Conservation (phyloP, 2,329 filamentous ascomycete genomes). For the Alternaria solani region DNA sequence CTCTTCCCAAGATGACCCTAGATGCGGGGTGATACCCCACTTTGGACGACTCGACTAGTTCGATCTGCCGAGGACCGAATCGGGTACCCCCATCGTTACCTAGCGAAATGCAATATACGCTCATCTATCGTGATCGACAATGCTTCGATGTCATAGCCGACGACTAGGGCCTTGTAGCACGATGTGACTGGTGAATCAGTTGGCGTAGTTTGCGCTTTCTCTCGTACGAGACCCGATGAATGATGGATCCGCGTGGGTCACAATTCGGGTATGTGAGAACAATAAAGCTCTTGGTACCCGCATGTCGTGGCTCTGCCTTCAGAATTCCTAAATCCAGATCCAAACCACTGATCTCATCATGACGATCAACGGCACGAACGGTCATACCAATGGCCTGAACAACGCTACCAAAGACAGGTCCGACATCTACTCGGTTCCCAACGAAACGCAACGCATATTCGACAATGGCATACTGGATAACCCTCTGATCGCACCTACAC, state of each 20-base stretch:
- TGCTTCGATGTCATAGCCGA: background rate
- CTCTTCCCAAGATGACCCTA: background rate
- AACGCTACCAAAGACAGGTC: constrained; percentile 20
- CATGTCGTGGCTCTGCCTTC: background rate
- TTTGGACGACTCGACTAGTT: constrained; percentile 28
- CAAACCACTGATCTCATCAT: background rate
- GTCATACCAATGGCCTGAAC: constrained; percentile 1
- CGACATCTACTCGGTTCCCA: constrained; percentile 38
- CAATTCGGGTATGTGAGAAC: background rate
- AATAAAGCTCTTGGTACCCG: background rate
- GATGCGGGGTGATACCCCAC: constrained; percentile 5
- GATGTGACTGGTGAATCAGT: background rate
- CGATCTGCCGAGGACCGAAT: constrained; percentile 34
- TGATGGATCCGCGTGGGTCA: background rate
- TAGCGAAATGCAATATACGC: background rate
- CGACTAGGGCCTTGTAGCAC: background rate
- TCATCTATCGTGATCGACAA: constrained; percentile 4
- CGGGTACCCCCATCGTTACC: background rate
- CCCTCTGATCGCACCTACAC: constrained; percentile 48
- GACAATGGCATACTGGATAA: constrained; percentile 56
- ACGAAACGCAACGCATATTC: constrained; percentile 34
- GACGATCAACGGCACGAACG: background rate
- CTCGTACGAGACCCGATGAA: background rate
- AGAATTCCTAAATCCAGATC: background rate
- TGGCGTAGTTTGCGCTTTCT: background rate